phyloP scores from a whole-genome alignment of 129 eudicot genomes.

The Helichrysum umbraculigerum region DNA sequence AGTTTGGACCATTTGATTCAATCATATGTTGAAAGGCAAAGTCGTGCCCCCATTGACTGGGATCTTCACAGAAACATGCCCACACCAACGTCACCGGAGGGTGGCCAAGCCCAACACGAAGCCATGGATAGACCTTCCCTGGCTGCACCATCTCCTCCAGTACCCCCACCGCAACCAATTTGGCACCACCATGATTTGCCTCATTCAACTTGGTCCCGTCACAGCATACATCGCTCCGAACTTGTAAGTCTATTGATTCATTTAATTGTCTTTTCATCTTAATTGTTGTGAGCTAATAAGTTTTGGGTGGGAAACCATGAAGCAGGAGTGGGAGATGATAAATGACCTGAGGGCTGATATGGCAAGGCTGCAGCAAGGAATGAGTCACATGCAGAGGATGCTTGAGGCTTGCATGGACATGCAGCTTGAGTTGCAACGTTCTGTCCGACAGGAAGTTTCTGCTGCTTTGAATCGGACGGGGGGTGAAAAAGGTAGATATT shows the following conservation, averaged over 20 bases:
- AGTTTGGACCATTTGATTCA: constrained; percentile 90
- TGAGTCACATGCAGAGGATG: constrained; percentile 99
- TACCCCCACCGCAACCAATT: constrained; percentile 92
- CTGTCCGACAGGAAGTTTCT: constrained; percentile 96
- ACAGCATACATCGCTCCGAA: constrained; percentile 81
- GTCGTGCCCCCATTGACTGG: constrained; percentile 84
- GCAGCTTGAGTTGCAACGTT: constrained; percentile 98
- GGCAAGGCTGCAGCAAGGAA: constrained; percentile 94
- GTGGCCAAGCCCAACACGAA: constrained; percentile 56
- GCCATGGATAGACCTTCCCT: constrained; percentile 52
- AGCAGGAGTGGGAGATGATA: constrained; percentile 97
- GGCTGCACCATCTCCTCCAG: constrained; percentile 78
- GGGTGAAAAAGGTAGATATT: constrained; percentile 61
- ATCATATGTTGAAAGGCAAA: constrained; percentile 91
- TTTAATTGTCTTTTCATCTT: neutral
- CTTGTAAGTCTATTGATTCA: constrained; percentile 49
- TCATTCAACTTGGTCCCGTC: constrained; percentile 87
- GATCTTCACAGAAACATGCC: constrained; percentile 85
- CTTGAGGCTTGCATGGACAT: constrained; percentile 99
- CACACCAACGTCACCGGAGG: constrained; percentile 53
- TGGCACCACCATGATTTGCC: constrained; percentile 91
- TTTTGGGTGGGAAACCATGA: neutral
- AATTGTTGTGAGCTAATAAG: neutral
- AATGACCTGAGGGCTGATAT: constrained; percentile 91
- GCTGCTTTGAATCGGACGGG: constrained; percentile 87